phyloP scores from a whole-genome alignment of 129 eudicot genomes.

The Flaveria brownii region DNA sequence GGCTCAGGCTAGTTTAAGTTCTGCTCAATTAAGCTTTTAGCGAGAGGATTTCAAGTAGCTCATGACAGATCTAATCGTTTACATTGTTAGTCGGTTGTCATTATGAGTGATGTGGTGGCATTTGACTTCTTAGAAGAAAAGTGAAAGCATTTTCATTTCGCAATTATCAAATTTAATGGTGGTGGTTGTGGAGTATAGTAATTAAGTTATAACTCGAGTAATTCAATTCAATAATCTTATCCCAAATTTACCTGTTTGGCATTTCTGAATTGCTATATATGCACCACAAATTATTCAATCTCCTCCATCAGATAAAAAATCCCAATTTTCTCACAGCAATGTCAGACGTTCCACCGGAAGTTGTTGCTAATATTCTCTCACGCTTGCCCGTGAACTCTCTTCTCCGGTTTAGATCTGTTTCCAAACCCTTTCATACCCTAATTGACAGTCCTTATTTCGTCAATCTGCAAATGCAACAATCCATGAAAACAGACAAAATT shows the following conservation, averaged over 20 bases:
- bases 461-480: slow-evolving; percentile 22
- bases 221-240: slow-evolving; percentile 5
- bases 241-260: not conserved
- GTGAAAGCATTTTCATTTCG: not conserved
- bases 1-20: not conserved
- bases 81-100: not conserved
- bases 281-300: slow-evolving; percentile 21
- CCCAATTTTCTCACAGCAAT: slow-evolving; percentile 11
- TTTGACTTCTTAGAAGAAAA: slow-evolving; percentile 1
- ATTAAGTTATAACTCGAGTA: not conserved
- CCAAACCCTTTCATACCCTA: slow-evolving; percentile 20
- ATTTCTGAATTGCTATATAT: slow-evolving; percentile 22
- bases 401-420: slow-evolving; percentile 28
- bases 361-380: slow-evolving; percentile 12
- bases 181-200: slow-evolving; percentile 4
- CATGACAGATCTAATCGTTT: not conserved
- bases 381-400: slow-evolving; percentile 25
- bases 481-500: slow-evolving; percentile 15
- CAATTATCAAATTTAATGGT: slow-evolving; percentile 3
- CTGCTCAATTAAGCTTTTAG: not conserved
- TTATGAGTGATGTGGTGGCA: slow-evolving; percentile 5
- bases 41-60: not conserved
- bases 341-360: slow-evolving; percentile 29
- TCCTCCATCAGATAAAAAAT: not conserved
- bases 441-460: slow-evolving; percentile 30